These are phyloP conservation scores for Ustulina deusta DNA, from an alignment of 2,329 filamentous ascomycete genomes.

Conservation along the genomic window DNA sequence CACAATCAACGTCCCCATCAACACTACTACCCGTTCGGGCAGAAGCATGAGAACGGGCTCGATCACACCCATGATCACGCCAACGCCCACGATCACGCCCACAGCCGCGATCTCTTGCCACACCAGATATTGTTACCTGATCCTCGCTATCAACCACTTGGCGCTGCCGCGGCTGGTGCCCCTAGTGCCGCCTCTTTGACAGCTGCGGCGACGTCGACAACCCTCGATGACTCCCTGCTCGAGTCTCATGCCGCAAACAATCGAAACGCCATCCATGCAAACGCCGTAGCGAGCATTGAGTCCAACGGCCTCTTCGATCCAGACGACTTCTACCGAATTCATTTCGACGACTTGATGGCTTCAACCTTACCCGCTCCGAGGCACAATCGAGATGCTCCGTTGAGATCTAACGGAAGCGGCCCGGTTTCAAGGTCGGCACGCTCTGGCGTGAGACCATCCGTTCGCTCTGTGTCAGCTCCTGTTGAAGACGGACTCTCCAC, in stretches of 20 bases:
- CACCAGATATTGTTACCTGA: slow-evolving; percentile 31
- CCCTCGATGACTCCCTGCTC: slow-evolving; percentile 45
- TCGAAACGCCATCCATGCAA: slow-evolving; percentile 54
- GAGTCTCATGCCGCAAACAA: slow-evolving; percentile 55
- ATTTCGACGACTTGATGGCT: slow-evolving; percentile 58
- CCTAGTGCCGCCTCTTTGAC: slow-evolving; percentile 30
- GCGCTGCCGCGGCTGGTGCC: slow-evolving; percentile 40
- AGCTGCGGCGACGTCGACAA: slow-evolving; percentile 25
- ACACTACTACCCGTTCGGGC: slow-evolving; percentile 37
- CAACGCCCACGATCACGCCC: slow-evolving; percentile 42
- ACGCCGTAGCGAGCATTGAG: slow-evolving; percentile 53
- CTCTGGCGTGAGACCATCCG: slow-evolving; percentile 56
- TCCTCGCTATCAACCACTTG: slow-evolving; percentile 41
- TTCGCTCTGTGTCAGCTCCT: slow-evolving; percentile 69
- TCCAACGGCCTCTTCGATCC: slow-evolving; percentile 60
- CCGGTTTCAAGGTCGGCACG: slow-evolving; percentile 61
- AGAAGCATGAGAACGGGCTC: slow-evolving; percentile 36
- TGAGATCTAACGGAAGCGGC: slow-evolving; percentile 65
- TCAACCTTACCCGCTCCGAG: slow-evolving; percentile 55
- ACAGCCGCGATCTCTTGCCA: slow-evolving; percentile 39
- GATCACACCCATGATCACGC: slow-evolving; percentile 36
- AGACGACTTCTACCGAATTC: slow-evolving; percentile 68
- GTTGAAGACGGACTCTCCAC: slow-evolving; percentile 58
- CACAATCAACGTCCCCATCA: slow-evolving; percentile 48
- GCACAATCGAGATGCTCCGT: slow-evolving; percentile 56